These are phyloP conservation scores for Talaromyces stipitatus DNA, from an alignment of 495 filamentous ascomycete species.

Conservation along the genomic window DNA sequence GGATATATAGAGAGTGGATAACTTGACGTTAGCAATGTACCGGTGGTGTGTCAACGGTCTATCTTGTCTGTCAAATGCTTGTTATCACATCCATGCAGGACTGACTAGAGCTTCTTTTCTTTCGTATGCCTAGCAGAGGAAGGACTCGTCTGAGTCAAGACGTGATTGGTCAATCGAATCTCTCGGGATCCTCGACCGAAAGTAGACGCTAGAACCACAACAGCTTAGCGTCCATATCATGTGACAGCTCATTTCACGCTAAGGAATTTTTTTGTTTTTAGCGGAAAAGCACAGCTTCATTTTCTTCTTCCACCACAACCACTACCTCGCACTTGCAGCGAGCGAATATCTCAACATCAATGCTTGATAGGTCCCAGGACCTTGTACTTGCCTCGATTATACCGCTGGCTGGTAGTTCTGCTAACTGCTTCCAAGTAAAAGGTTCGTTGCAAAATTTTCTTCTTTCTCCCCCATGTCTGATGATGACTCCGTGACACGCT, in stretches of 20 bases:
- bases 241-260: neutral
- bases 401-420: neutral
- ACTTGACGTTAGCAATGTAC: too few species aligned
- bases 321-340: neutral
- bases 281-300: conserved; percentile 9
- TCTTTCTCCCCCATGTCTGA: conserved; percentile 29
- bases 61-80: too few species aligned
- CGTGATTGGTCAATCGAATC: neutral
- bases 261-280: conserved; percentile 7
- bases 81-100: too few species aligned
- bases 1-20: too few species aligned
- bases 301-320: conserved; percentile 13
- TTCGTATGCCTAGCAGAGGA: neutral
- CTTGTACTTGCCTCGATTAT: neutral
- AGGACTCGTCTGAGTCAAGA: neutral
- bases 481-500: conserved; percentile 86
- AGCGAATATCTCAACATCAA: neutral
- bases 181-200: neutral
- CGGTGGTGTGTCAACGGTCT: too few species aligned
- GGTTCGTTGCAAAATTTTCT: conserved; percentile 29
- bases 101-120: too few species aligned
- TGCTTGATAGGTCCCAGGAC: neutral
- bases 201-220: neutral
- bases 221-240: neutral
- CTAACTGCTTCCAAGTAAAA: neutral